Evolutionary conservation across 2,329 filamentous ascomycete genomes (phyloP), one percentile per base, ranked within the genome.

Genomic region (Xylariaceae sp.): DNA sequence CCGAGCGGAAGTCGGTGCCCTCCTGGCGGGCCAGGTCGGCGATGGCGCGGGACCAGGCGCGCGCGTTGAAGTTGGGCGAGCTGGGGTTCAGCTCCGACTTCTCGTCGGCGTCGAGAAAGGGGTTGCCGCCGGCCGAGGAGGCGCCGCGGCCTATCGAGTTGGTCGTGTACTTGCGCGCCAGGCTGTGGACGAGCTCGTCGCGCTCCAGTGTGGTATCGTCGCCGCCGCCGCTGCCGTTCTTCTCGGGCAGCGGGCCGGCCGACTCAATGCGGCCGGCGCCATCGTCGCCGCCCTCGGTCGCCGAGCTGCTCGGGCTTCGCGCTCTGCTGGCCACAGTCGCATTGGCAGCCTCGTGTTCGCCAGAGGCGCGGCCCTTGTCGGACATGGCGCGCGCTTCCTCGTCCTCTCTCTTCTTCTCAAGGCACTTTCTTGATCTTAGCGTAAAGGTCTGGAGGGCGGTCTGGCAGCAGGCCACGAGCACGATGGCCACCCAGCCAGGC

Each of bases 31-130:
- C 62, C 39, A 74, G 57, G 39, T 66, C 64, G 19, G 77, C 69
- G 8, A 81, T 53, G 21, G 73, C 63, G 59, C 72, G 77, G 38
- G 73, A 72, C 79, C 79, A 83, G 27, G 66, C 63, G 30, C 66
- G 65, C 19, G 60, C 64, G 36, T 62, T 70, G 53, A 79, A 79
- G 37, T 70, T 65, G 16, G 58, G 53, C 4, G 68, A 75, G 32
- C 51, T 53, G 3, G 73, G 73, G 49, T 77, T 72, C 19, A 76
- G 51, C 1, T 64, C 59, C n/a, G 71, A 74, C 39, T 72, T 58
- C 23, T 64, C 56, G 9, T 50, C 60, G 22, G 60, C 60, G 29
- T 55, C 51, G 40, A 62, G 43, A 49, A 77, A 79, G 10, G 72
- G 68, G 51, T 77, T 77, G 8, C 42, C 49, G 15, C 59, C 57